A percentile compares a stretch with the other conserved stretches of the same genome.
Conservation (phyloP, 1,284 basidiomycete species). For the Austroboletus rostrupii region DNA sequence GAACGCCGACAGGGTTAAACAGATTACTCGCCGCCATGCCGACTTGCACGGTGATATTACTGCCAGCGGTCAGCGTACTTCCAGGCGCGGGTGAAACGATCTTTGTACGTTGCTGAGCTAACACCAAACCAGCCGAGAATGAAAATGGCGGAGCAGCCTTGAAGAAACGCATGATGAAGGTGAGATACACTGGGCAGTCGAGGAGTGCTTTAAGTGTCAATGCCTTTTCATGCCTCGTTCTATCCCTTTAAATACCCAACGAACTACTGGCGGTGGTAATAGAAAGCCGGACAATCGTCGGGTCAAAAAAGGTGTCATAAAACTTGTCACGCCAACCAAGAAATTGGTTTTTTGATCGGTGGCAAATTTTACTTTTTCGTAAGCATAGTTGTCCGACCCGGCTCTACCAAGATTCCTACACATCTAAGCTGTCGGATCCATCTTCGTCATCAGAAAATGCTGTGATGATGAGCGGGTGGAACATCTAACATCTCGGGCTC, state of each 20-base stretch:
- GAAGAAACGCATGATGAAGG: slow-evolving; percentile 13
- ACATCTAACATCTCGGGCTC: too few relatives aligned
- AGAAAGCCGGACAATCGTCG: too few relatives aligned
- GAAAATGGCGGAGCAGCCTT: slow-evolving; percentile 12
- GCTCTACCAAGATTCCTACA: too few relatives aligned
- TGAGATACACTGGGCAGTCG: not conserved
- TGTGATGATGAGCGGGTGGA: too few relatives aligned
- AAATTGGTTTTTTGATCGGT: too few relatives aligned
- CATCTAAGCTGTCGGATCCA: too few relatives aligned
- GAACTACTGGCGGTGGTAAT: too few relatives aligned
- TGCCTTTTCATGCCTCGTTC: not conserved
- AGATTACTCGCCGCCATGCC: slow-evolving; percentile 19
- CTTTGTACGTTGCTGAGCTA: slow-evolving; percentile 21
- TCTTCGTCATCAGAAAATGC: too few relatives aligned
- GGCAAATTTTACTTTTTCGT: too few relatives aligned
- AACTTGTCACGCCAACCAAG: too few relatives aligned
- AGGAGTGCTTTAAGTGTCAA: not conserved
- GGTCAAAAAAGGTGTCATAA: too few relatives aligned
- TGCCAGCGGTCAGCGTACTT: slow-evolving; percentile 11
- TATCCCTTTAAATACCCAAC: slow-evolving; percentile 21
- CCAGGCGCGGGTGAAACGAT: slow-evolving; percentile 11
- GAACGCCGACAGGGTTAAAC: slow-evolving; percentile 3
- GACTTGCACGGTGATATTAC: slow-evolving; percentile 18
- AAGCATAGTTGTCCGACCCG: too few relatives aligned
- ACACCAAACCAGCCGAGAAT: slow-evolving; percentile 9